Percentiles rank a stretch among this genome's conserved stretches.
Conservation (phyloP, 1,284 basidiomycete species). For the Boletus mariae region DNA sequence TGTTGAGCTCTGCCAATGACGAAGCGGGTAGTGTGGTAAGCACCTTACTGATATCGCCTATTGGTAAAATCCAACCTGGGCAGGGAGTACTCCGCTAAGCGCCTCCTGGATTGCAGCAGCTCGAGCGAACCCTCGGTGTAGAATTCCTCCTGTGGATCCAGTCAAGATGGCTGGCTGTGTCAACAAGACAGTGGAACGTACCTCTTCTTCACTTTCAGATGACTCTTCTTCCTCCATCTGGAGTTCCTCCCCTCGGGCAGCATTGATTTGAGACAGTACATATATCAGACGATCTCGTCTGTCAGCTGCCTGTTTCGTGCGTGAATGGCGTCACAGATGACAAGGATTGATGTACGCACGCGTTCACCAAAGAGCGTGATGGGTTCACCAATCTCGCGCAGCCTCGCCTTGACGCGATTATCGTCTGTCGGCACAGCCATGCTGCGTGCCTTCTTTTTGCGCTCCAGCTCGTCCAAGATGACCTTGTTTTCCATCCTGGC, state of each 20-base stretch:
- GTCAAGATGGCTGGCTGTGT: background rate
- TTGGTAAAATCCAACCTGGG: conserved; percentile 77
- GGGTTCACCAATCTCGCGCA: conserved; percentile 93
- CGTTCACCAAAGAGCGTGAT: conserved; percentile 97
- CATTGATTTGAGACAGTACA: conserved; percentile 85
- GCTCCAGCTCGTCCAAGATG: conserved; percentile 87
- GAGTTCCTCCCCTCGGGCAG: conserved; percentile 70
- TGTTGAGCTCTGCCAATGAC: conserved; percentile 79
- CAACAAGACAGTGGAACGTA: conserved; percentile 30
- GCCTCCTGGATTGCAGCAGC: conserved; percentile 78
- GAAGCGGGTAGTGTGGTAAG: conserved; percentile 55
- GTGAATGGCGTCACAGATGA: conserved; percentile 20
- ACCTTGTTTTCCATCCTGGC: conserved; percentile 76
- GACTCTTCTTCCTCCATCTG: conserved; percentile 67
- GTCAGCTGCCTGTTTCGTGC: conserved; percentile 64
- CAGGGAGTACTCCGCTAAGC: conserved; percentile 89
- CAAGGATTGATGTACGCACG: conserved; percentile 46
- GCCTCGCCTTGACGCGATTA: conserved; percentile 80
- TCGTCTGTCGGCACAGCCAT: conserved; percentile 98
- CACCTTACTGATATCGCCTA: conserved; percentile 62
- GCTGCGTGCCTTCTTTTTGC: conserved; percentile 90
- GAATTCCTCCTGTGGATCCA: conserved; percentile 75
- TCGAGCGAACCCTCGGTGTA: conserved; percentile 89
- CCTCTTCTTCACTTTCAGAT: conserved; percentile 76
- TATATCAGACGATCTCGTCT: conserved; percentile 92